Base-by-base conservation (phyloP, 306 rosid species). In the Lathyrus oleraceus region DNA sequence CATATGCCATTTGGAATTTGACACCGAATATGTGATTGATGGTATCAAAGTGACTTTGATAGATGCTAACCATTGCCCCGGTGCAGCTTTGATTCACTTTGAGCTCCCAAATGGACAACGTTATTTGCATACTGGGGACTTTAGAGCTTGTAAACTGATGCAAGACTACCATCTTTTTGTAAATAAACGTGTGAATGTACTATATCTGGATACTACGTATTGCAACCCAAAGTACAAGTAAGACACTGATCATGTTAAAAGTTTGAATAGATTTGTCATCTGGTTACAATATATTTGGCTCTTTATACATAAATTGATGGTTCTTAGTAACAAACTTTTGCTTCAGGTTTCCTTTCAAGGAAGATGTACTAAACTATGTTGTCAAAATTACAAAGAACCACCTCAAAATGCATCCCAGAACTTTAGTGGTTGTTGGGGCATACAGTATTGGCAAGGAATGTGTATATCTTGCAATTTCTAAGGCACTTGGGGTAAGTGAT, bases 361-460 rank as follows among this genome's bases (percentile, higher is more conserved):
- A 84, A 75, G 82, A 72, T 63, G 88, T 84, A 42, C 78, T 84
- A 44, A 75, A 72, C 65, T 75, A 81, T 81, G 88, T 84, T 40
- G 79, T 78, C 71, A 84, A 76, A 72, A 75, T 81, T 73, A 75
- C 88, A 11, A 72, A 75, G 78, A 71, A 78, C 64, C 82, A 59
- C 53, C 88, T 84, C 61, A 81, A 84, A 78, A 48, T 17, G 28
- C 77, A 78, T 58, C 85, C 81, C 35, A 81, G 68, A 71, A 78
- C 85, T 71, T 76, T 84, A 67, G 81, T 84, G 57, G 85, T 81
- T 72, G 88, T 81, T 71, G 88, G 88, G 63, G 88, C 88, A 25
- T 84, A 84, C 23, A 84, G 88, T 53, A 84, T 84, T 84, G 88
- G 88, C 60, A 84, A 84, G 78, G 88, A 84, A 72, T 75, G 85